phyloP scores from a whole-genome alignment of 495 filamentous ascomycete species.

The Xylaria sp. region DNA sequence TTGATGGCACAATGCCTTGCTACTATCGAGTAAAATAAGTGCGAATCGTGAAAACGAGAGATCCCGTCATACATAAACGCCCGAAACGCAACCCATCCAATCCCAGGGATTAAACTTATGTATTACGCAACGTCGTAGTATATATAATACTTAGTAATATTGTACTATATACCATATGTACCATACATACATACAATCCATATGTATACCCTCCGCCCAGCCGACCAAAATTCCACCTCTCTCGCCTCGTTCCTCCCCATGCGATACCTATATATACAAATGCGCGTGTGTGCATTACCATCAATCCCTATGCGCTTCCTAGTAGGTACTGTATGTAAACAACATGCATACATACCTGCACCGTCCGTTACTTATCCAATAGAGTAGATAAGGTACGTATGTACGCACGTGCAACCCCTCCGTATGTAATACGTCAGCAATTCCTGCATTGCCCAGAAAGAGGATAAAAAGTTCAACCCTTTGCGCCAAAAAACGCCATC shows the following conservation, averaged over 20 bases:
- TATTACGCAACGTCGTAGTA: too few relatives aligned
- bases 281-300: neutral
- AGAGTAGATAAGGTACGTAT: neutral
- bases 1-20: too few relatives aligned
- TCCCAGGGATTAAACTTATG: too few relatives aligned
- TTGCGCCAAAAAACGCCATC: constrained; percentile 12
- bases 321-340: neutral
- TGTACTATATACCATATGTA: neutral
- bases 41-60: too few relatives aligned
- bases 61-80: too few relatives aligned
- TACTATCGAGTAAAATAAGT: too few relatives aligned
- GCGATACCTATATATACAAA: neutral
- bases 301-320: neutral
- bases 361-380: too few relatives aligned
- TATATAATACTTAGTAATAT: neutral
- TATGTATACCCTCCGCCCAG: too few relatives aligned
- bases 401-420: neutral
- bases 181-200: neutral
- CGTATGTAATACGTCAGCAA: neutral
- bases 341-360: too few relatives aligned
- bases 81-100: too few relatives aligned
- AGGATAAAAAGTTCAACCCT: neutral
- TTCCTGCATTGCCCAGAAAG: too few relatives aligned
- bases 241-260: neutral
- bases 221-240: neutral